Percentiles rank a stretch among this genome's conserved stretches.
phyloP scores from a whole-genome alignment of 208 protist species.

The Leishmania martiniquensis region DNA sequence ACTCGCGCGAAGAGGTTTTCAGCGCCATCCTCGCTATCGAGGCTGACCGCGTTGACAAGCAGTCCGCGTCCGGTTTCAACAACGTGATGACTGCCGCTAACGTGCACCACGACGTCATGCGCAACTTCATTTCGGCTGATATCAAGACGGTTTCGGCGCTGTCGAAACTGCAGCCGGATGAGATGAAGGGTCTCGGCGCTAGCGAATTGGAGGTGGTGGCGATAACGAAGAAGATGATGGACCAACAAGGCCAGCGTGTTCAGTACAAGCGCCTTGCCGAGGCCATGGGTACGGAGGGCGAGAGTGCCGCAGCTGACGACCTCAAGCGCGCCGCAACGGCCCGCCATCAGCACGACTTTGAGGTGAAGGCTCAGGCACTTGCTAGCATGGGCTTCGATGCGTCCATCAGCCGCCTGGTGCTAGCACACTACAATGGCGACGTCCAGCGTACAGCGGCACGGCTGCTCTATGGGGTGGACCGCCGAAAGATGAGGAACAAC shows the following conservation, averaged over 20 bases:
- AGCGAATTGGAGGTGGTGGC: slow-evolving; percentile 65
- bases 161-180: slow-evolving; percentile 48
- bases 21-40: slow-evolving; percentile 60
- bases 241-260: slow-evolving; percentile 53
- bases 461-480: slow-evolving; percentile 60
- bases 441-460: slow-evolving; percentile 67
- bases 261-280: slow-evolving; percentile 59
- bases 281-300: slow-evolving; percentile 48
- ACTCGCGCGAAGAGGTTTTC: slow-evolving; percentile 58
- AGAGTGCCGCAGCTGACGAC: slow-evolving; percentile 34
- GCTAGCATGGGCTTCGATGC: slow-evolving; percentile 64
- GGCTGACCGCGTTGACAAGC: slow-evolving; percentile 56
- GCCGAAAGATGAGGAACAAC: slow-evolving; percentile 45
- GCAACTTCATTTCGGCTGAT: slow-evolving; percentile 55
- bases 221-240: slow-evolving; percentile 54
- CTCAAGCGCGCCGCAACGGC: slow-evolving; percentile 36
- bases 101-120: slow-evolving; percentile 45
- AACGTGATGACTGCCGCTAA: slow-evolving; percentile 60
- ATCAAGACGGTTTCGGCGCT: slow-evolving; percentile 68
- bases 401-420: slow-evolving; percentile 41
- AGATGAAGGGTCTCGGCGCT: slow-evolving; percentile 66
- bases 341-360: slow-evolving; percentile 52
- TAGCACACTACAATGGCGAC: slow-evolving; percentile 86
- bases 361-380: slow-evolving; percentile 52
- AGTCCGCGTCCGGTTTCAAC: slow-evolving; percentile 54